Evolutionary conservation across 257 asterid genomes (phyloP), one percentile per base, ranked within the genome.

Genomic region (Coffea canephora): DNA sequence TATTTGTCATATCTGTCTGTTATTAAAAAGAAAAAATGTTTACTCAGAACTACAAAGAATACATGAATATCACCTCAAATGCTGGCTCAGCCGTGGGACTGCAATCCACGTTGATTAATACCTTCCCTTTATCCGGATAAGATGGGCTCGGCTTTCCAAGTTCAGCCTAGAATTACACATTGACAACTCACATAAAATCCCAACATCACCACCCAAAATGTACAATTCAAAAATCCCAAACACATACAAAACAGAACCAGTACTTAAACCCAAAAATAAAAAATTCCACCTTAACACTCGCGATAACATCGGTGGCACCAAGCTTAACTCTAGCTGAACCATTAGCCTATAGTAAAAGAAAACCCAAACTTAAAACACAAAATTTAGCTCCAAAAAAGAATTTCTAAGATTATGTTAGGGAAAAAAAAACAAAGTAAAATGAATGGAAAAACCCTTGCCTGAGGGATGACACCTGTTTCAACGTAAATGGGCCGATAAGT

Each of bases 21-120:
- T 50, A 50, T 50, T 50, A 39, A 39, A 39, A 39, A 39, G 43
- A 4, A 39, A 43, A 3, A 16, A 12, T 21, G 8, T 0, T 45
- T 46, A 71, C 1, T 2, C 7, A 73, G 8, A 52, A n/a, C 16
- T 59, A 59, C 27, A 59, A 2, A 75, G 41, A 4, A 61, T n/a
- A 23, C 11, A 76, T 5, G 72, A 68, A 66, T 74, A 41, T 10
- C 52, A 95, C 99, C 98, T 95, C 98, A 82, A 93, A 93, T 69
- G 94, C 83, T 41, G 99, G 97, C 85, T 92, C 98, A 15, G 98
- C 98, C 1, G 91, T 93, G 14, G 99, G 96, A 87, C 97, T 91
- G 92, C 98, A 95, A 80, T 93, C 98, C 65, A 93, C 95, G 78
- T 82, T 84, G 80, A 92, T 87, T 50, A 86, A 93, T 86, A 90